Evolutionary conservation across 352 stramenopile genomes (phyloP).

Genomic region (Aphanomyces cochlioides): DNA sequence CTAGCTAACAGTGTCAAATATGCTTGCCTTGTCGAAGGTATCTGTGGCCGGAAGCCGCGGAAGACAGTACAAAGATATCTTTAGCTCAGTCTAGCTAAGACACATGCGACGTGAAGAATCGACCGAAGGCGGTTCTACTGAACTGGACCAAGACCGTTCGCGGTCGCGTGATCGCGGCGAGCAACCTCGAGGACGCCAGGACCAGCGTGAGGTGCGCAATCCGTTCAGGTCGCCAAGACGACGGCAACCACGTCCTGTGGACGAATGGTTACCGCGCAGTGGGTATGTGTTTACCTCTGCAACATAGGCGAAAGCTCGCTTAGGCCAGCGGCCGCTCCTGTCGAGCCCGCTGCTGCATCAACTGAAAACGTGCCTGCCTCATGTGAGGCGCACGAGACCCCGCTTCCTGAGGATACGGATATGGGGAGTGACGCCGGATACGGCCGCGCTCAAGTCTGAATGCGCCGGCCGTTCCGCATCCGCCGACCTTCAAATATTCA

Average conservation of each 20-base stretch:
- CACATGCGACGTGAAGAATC: neutral
- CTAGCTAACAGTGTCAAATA: too few species aligned
- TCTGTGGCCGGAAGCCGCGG: neutral
- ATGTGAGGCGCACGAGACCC: too few species aligned
- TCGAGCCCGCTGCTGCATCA: too few species aligned
- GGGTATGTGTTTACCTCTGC: neutral
- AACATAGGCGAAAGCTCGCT: neutral
- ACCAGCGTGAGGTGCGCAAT: neutral
- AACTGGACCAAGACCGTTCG: neutral
- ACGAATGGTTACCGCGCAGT: neutral
- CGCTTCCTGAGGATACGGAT: too few species aligned
- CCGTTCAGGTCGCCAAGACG: neutral
- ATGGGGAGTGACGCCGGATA: too few species aligned
- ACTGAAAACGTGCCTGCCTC: too few species aligned
- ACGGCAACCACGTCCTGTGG: neutral
- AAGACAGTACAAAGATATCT: neutral
- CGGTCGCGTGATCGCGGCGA: neutral
- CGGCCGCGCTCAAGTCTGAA: slow-evolving; percentile 4
- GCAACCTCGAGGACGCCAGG: neutral
- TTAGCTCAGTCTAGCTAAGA: neutral
- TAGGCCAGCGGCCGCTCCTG: too few species aligned
- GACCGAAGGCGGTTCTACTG: neutral
- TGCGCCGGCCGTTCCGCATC: slow-evolving; percentile 16
- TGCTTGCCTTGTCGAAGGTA: neutral
- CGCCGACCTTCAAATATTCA: slow-evolving; percentile 18